Conservation (phyloP, 2,329 filamentous ascomycete genomes). For the Claviceps monticola region DNA sequence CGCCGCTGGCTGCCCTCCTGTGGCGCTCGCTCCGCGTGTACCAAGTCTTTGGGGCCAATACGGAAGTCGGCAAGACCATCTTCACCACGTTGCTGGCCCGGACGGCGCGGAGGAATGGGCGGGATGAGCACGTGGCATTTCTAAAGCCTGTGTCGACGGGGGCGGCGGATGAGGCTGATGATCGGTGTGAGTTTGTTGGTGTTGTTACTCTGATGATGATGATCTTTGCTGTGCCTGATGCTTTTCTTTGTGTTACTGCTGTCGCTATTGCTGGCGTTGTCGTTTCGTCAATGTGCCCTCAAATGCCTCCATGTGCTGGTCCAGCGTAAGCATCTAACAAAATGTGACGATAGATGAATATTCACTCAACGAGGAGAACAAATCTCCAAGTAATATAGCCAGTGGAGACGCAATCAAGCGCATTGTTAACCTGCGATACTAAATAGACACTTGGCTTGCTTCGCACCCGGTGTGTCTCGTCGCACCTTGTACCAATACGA, state of each 20-base stretch:
- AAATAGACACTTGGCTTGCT: constrained; percentile 47
- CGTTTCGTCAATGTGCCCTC: background rate
- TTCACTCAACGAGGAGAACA: too few relatives aligned
- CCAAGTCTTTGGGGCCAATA: constrained; percentile 75
- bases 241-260: too few relatives aligned
- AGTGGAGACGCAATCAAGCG: background rate
- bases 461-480: constrained; percentile 33
- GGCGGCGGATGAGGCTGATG: constrained; percentile 53
- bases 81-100: constrained; percentile 60
- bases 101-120: constrained; percentile 35
- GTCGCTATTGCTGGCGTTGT: too few relatives aligned
- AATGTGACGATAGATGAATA: background rate
- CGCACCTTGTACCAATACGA: constrained; percentile 58
- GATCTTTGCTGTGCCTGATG: too few relatives aligned
- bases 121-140: constrained; percentile 42
- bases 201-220: too few relatives aligned
- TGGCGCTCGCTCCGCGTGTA: constrained; percentile 56
- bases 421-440: background rate
- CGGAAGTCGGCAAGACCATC: constrained; percentile 74
- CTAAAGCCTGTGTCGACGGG: constrained; percentile 77
- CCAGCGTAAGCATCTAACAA: background rate
- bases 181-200: constrained; percentile 34
- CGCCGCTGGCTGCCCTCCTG: constrained; percentile 44
- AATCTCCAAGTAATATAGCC: too few relatives aligned
- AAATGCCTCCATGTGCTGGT: background rate